Percentiles rank a stretch among this genome's conserved stretches.
These are phyloP conservation scores for Pachysandra terminalis DNA, from an alignment of 164 flowering plant genomes.

Conservation along the genomic window DNA sequence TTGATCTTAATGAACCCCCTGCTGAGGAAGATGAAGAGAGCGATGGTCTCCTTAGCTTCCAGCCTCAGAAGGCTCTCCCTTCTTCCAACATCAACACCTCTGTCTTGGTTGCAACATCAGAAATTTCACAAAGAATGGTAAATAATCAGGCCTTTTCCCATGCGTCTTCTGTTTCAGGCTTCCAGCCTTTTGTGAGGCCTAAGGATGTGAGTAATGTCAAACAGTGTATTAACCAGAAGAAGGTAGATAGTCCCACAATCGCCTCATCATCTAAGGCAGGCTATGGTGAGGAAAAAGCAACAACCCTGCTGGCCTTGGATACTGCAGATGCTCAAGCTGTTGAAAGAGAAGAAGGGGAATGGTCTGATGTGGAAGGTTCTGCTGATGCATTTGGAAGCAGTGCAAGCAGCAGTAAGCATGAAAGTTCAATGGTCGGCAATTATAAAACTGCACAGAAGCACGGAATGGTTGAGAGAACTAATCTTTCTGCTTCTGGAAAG, in stretches of 20 bases:
- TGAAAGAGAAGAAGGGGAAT: conserved; percentile 97
- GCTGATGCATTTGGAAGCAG: conserved; percentile 27
- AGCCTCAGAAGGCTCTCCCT: conserved; percentile 67
- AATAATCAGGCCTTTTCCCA: conserved; percentile 72
- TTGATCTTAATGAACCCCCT: conserved; percentile 97
- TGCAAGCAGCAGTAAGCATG: conserved; percentile 20
- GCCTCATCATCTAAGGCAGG: conserved; percentile 26
- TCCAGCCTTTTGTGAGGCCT: conserved; percentile 76
- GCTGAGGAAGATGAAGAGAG: conserved; percentile 63
- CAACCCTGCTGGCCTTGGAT: conserved; percentile 19
- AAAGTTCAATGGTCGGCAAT: conserved; percentile 14
- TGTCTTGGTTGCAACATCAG: conserved; percentile 37
- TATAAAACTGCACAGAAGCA: conserved; percentile 28
- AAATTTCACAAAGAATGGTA: conserved; percentile 34
- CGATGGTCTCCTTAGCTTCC: conserved; percentile 33
- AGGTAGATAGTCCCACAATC: conserved; percentile 13
- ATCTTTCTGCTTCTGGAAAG: conserved; percentile 21
- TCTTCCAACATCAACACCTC: conserved; percentile 35
- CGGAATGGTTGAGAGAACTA: conserved; percentile 23
- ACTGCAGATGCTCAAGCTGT: conserved; percentile 30
- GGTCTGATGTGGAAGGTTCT: conserved; percentile 75
- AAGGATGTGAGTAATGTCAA: conserved; percentile 31
- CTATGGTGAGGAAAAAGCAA: conserved; percentile 28
- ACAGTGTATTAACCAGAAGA: conserved; percentile 26
- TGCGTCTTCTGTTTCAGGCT: conserved; percentile 85